Base-by-base conservation (phyloP, 2,329 filamentous ascomycete species). In the Leptodontidium sp. region DNA sequence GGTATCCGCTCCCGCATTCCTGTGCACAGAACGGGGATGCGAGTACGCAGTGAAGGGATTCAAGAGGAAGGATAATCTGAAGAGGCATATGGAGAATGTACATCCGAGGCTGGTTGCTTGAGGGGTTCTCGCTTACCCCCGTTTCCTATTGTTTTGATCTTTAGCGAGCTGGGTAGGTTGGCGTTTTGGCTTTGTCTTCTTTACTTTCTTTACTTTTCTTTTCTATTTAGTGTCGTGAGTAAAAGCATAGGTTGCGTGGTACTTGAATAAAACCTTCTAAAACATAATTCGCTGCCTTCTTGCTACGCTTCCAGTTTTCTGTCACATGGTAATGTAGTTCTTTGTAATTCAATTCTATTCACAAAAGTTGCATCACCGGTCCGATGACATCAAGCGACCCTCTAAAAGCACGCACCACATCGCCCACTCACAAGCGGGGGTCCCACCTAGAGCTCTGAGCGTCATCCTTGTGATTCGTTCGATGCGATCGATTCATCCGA, bases 71-170 rank as follows among this genome's bases (percentile, higher is more conserved):
- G 62, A 64, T 35, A 55, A 64, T 17, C 38, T 64, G 50, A 55
- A 55, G 24, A 40, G 62, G 24, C 62, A 64, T 35, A 15, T 64
- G 38, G 53, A 64, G 62, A 64, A 64, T 45, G 35, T 64, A 17
- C 62, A 64, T 57, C 14, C 14, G 35, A 12, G 52, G 15, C 29
- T 43, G 50, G 21, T 35, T 47, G 35, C 35, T 24, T 43, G 21
- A 59, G 57, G n/a, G 35, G n/a, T 45, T 17, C 35, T 43, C 57
- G 35, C 35, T 43, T 59, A 8, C 38, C 9, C 11, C 35, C n/a
- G 15, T 45, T 40, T 40, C n/a, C 17, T 26, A 14, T 38, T 26
- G 17, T 26, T 45, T 50, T 24, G 47, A 50, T 9, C 4, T 50
- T 50, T 47, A 21, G 47, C 47, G 47, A n/a, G 21, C 5, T 11